Evolutionary conservation across 2,329 filamentous ascomycete species (phyloP), one percentile per base, ranked within the genome.

Genomic region (Fonsecaea multimorphosa): DNA sequence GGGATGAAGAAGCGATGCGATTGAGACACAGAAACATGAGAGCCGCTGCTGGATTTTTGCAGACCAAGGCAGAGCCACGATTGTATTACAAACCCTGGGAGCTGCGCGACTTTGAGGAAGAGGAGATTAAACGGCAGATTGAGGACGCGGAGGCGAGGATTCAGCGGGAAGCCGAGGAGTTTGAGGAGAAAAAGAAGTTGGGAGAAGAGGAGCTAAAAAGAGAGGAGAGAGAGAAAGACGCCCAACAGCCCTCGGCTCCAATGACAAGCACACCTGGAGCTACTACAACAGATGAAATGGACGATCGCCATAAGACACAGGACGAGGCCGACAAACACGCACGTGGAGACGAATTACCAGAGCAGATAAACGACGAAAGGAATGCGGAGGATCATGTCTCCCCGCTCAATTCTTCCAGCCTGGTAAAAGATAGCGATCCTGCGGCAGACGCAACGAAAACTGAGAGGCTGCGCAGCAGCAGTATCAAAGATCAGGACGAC

Each of bases 11-110:
- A 78, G 61, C 34, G 55, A 61, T 71, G 72, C 74, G 77, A 61
- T 76, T 87, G 55, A 87, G 87, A 62, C 93, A 97, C 77, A 80
- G 84, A 58, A 92, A 91, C 73, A 81, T 93, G 79, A 80, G 91
- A 52, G 85, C 88, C 29, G 85, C 84, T 78, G 92, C 94, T 32
- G 85, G 86, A 61, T 94, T 89, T 73, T 79, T 97, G 56, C 83
- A 84, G 70, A 97, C 94, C 3, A 87, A 81, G 71, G 81, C 88
- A 44, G 83, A 89, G 72, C 94, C 94, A 2, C 85, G 81, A 70
- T 81, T 97, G 92, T 94, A 90, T 77, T 97, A 95, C 77, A 88
- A 89, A 53, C 94, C 94, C 0, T 96, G 91, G 89, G 88, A 92
- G 72, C 82, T 91, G 63, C 87, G 86, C 34, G 76, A 81, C 4